A percentile compares a stretch with the other conserved stretches of the same genome.
phyloP scores from a whole-genome alignment of 495 filamentous ascomycete genomes.

The Podospora pseudopauciseta region DNA sequence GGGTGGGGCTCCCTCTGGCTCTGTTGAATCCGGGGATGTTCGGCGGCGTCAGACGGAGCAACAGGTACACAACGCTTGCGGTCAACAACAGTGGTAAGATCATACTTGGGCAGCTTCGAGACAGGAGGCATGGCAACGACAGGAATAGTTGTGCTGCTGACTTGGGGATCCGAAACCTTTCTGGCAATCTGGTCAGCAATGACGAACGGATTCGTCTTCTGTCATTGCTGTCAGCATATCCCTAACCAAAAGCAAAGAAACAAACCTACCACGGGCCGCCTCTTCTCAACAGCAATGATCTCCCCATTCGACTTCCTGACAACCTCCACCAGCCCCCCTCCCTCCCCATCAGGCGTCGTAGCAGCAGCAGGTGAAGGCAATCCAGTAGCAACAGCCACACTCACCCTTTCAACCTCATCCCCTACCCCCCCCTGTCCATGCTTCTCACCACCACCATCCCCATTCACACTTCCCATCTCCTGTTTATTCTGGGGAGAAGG shows the following conservation, averaged over 20 bases:
- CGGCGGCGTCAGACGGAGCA: neutral
- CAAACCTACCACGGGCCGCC: slow-evolving; percentile 20
- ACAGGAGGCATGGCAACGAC: neutral
- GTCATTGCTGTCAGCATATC: neutral
- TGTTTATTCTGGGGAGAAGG: neutral
- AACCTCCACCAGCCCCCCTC: neutral
- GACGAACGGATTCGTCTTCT: slow-evolving; percentile 29
- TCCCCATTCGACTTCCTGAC: neutral
- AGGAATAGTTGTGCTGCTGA: neutral
- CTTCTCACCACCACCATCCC: neutral
- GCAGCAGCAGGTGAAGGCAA: neutral
- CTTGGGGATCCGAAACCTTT: slow-evolving; percentile 12
- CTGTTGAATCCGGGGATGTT: neutral
- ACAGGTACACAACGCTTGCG: neutral
- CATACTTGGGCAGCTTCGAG: slow-evolving; percentile 8
- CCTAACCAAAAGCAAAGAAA: neutral
- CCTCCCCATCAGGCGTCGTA: neutral
- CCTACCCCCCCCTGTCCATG: slow-evolving; percentile 13
- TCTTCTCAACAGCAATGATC: slow-evolving; percentile 11
- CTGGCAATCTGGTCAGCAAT: slow-evolving; percentile 28
- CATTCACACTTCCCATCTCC: neutral
- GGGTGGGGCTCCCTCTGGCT: neutral
- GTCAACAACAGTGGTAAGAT: neutral
- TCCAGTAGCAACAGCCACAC: neutral
- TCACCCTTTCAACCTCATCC: slow-evolving; percentile 15